Base-by-base conservation (phyloP, 2,329 filamentous ascomycete genomes). In the Talaromyces sp. region DNA sequence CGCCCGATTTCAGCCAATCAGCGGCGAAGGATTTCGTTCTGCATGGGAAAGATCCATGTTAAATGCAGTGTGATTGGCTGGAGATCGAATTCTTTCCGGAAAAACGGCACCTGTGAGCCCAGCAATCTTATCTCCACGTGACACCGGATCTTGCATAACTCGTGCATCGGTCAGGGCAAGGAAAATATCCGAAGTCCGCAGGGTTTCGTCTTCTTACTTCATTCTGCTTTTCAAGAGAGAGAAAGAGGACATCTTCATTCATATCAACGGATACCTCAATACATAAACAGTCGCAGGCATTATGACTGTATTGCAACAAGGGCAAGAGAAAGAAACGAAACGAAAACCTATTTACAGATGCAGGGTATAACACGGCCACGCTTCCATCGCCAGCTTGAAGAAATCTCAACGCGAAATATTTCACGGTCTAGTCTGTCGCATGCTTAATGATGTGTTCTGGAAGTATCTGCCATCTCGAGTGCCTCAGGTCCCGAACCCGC, bases 381-480 rank as follows among this genome's bases (percentile, higher is more conserved):
- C 31, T 60, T 22, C 22, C 33, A 35, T 33, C n/a, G 4, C 13
- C 27, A 15, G 22, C 33, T 25, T 17, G 31, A 37, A 37, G 33
- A 37, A 33, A 61, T n/a, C 27, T 52, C 49, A 52, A 52, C 22
- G 25, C 47, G 31, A 27, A 50, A 49, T 11, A 50, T 25, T 50
- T 27, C 49, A 33, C 31, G 8, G 7, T 54, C 49, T 31, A 54
- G 13, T 50, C 3, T 17, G 27, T 96, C 95, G 83, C 92, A 92
- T 33, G 95, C 7, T 92, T 76, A 91, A 96, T 75, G 90, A 90
- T 67, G 94, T 96, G 73, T 94, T 91, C 25, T 92, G 92, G 45
- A 62, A 25, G 59, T 66, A 59, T 66, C 64, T 37, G 90, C 96
- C 69, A 96, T 96, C 54, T 66, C 64, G 41, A 60, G 54, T 11